Evolutionary conservation across 305 asterid genomes (phyloP).

Genomic region (Stenogyne calaminthoides): DNA sequence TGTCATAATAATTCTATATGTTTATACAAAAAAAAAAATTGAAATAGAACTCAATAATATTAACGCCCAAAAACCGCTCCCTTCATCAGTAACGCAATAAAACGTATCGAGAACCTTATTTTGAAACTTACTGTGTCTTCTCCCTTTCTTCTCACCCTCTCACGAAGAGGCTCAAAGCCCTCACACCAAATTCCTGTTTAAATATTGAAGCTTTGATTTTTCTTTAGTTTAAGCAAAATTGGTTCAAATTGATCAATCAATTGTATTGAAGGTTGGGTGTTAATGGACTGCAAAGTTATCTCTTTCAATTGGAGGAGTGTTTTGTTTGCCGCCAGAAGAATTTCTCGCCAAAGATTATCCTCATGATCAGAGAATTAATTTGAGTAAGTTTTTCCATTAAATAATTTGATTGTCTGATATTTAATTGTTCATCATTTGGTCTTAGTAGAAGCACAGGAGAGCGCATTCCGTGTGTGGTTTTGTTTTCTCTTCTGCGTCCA

Average conservation of each 20-base stretch:
- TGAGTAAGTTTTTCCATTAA: slow-evolving; percentile 9
- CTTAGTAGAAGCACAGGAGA: neutral
- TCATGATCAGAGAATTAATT: slow-evolving; percentile 49
- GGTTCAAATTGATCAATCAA: slow-evolving; percentile 19
- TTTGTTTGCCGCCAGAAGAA: slow-evolving; percentile 37
- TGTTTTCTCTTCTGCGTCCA: no score
- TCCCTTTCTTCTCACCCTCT: no score
- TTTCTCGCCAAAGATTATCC: slow-evolving; percentile 25
- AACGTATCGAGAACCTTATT: no score
- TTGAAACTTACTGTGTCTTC: no score
- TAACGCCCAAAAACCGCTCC: no score
- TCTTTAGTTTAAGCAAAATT: neutral
- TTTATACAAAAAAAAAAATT: no score
- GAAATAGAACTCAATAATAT: no score
- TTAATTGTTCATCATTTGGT: neutral
- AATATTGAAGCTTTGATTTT: no score
- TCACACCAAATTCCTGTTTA: neutral
- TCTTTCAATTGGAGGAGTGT: slow-evolving; percentile 52
- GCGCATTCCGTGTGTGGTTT: no score
- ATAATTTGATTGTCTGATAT: neutral
- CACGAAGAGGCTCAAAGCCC: slow-evolving; percentile 1
- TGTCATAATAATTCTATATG: no score
- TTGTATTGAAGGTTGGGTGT: slow-evolving; percentile 43
- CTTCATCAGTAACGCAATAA: no score
- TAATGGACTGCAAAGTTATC: slow-evolving; percentile 73